Percentiles rank a stretch among this genome's conserved stretches.
Conservation (phyloP, 2,329 filamentous ascomycete species). For the Paraconiothyrium sp. region DNA sequence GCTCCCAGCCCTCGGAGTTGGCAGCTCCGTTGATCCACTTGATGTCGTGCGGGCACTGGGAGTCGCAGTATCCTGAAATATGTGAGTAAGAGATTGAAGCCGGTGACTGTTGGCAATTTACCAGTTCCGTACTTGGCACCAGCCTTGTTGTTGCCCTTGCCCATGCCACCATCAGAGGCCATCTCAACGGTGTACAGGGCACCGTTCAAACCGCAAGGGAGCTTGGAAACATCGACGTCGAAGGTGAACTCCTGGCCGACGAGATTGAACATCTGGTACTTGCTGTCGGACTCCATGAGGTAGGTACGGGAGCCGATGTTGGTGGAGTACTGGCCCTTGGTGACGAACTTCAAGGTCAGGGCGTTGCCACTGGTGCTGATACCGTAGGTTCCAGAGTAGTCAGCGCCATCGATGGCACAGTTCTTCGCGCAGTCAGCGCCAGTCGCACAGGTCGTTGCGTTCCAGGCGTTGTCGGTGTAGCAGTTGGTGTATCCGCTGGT, state of each 20-base stretch:
- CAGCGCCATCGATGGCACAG: slow-evolving; percentile 55
- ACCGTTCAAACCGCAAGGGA: slow-evolving; percentile 76
- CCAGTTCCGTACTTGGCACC: slow-evolving; percentile 69
- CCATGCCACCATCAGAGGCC: slow-evolving; percentile 68
- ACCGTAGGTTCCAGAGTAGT: slow-evolving; percentile 57
- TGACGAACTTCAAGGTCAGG: slow-evolving; percentile 67
- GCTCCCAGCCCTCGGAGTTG: slow-evolving; percentile 64
- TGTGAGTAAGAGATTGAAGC: slow-evolving; percentile 4
- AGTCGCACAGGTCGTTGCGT: slow-evolving; percentile 52
- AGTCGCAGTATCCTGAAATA: slow-evolving; percentile 47
- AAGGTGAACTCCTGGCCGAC: slow-evolving; percentile 55
- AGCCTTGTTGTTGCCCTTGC: slow-evolving; percentile 61
- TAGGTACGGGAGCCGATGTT: slow-evolving; percentile 56
- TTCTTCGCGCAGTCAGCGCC: slow-evolving; percentile 50
- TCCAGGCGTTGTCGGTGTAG: slow-evolving; percentile 58
- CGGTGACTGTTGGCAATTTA: slow-evolving; percentile 46
- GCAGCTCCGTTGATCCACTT: slow-evolving; percentile 64
- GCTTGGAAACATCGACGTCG: slow-evolving; percentile 63
- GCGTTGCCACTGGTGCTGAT: slow-evolving; percentile 62
- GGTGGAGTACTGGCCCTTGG: slow-evolving; percentile 56
- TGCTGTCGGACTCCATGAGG: slow-evolving; percentile 52
- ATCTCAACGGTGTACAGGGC: slow-evolving; percentile 64
- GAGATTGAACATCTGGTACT: slow-evolving; percentile 55
- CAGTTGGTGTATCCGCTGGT: slow-evolving; percentile 58
- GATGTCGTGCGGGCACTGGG: slow-evolving; percentile 57